Base-by-base conservation (phyloP, 805 yeast species). In the Clavispora santaluciae region DNA sequence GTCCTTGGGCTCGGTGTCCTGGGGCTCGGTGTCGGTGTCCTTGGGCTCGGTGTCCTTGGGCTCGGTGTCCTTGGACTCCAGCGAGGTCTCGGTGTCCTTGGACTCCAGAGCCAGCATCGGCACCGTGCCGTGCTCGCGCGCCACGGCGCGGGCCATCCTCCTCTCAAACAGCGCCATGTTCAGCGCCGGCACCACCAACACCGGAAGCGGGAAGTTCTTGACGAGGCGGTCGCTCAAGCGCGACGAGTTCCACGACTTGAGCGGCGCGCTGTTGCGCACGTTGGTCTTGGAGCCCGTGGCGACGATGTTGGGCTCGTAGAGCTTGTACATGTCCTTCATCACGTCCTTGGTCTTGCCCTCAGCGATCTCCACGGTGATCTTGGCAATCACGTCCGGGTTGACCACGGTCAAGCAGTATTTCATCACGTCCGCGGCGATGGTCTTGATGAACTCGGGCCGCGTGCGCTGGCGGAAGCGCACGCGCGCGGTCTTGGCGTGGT, bases 211-310 rank as follows among this genome's bases (percentile, higher is more conserved):
- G 49, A 73, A 79, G 51, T 75, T 76, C 52, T 78, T 79, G 22
- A 83, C 83, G 35, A 82, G 64, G 36, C 86, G 63, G 54, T 81
- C 86, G 18, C 84, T 73, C 29, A 83, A 60, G 48, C 83, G 76
- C 22, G 81, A 73, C 5, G 84, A 75, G 30, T 63, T 63, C 84
- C 88, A 78, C 18, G 82, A 70, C 43, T 74, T 65, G 18, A 78
- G 64, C 2, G 83, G 80, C 1, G 79, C 79, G 31, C 74, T 59
- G 12, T 54, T 57, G 26, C 54, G 53, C 11, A 39, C 17, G 42
- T 59, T 64, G 16, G 79, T 79, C 46, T 79, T 79, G 1, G 82
- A 72, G 11, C 83, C 76, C 2, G 76, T 70, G 5, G 75, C 67
- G 15, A 81, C 75, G 42, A 81, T 50, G 22, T 76, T 73, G 7